Conservation (phyloP, 2,329 filamentous ascomycete genomes). For the Xylaria digitata region DNA sequence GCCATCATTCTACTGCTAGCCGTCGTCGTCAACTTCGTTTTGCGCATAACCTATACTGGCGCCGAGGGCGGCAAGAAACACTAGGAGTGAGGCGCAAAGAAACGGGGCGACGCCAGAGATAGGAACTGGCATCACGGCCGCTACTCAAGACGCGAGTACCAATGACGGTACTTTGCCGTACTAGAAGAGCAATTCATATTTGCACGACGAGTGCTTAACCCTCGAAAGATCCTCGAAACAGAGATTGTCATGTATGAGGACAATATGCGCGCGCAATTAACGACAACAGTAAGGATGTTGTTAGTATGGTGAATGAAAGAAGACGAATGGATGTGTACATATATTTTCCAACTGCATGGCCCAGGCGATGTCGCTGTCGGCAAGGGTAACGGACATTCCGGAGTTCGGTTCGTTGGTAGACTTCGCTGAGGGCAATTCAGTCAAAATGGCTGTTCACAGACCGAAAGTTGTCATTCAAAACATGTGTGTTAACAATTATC, state of each 20-base stretch:
- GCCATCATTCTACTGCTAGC: conserved; percentile 87
- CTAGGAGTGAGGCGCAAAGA: conserved; percentile 32
- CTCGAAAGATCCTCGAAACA: neutral
- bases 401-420: conserved; percentile 28
- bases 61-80: conserved; percentile 52
- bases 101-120: neutral
- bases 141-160: neutral
- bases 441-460: conserved; percentile 19
- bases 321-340: conserved; percentile 32
- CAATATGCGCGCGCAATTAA: neutral
- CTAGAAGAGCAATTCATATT: neutral
- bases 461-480: conserved; percentile 14
- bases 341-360: conserved; percentile 28
- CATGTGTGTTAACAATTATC: conserved; percentile 6
- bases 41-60: conserved; percentile 71
- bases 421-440: conserved; percentile 6
- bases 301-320: conserved; percentile 5
- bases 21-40: conserved; percentile 94
- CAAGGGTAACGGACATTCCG: conserved; percentile 35
- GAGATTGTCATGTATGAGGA: conserved; percentile 1
- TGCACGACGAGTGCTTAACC: neutral
- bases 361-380: conserved; percentile 24
- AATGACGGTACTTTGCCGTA: neutral
- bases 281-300: conserved; percentile 3
- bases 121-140: neutral